Percentiles rank a stretch among this genome's conserved stretches.
phyloP scores from a whole-genome alignment of 2,329 filamentous ascomycete genomes.

The Gremmenia infestans region DNA sequence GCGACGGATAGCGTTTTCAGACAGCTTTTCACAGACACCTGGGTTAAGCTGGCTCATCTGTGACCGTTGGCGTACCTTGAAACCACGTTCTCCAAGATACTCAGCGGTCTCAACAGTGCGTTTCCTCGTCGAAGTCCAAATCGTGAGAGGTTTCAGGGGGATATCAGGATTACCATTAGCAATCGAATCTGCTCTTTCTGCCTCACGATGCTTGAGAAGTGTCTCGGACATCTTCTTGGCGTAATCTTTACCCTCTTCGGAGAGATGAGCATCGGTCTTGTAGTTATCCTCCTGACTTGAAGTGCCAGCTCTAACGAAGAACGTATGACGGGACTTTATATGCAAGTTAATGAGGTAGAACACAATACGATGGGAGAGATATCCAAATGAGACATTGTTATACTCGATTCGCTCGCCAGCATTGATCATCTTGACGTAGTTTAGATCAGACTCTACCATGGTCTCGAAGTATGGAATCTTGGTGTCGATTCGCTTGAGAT shows the following conservation, averaged over 20 bases:
- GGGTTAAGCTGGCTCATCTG: constrained; percentile 98
- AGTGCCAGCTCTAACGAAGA: constrained; percentile 84
- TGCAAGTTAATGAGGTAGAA: constrained; percentile 98
- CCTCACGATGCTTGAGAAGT: constrained; percentile 75
- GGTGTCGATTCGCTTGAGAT: constrained; percentile 81
- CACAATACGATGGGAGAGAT: constrained; percentile 93
- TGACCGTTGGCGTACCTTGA: constrained; percentile 82
- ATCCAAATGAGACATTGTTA: constrained; percentile 96
- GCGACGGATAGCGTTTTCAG: constrained; percentile 72
- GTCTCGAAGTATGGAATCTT: constrained; percentile 96
- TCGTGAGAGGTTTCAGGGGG: constrained; percentile 72
- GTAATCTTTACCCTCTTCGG: constrained; percentile 74
- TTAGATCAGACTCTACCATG: constrained; percentile 89
- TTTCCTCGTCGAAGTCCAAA: constrained; percentile 92
- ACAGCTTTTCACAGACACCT: constrained; percentile 90
- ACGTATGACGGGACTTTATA: constrained; percentile 90
- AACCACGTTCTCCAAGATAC: constrained; percentile 72
- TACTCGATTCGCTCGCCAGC: constrained; percentile 89
- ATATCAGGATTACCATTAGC: constrained; percentile 62
- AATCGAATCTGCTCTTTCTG: constrained; percentile 67
- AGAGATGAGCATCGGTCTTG: constrained; percentile 83
- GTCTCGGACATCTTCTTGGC: constrained; percentile 81
- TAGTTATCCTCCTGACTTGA: constrained; percentile 87
- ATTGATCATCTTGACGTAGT: constrained; percentile 99
- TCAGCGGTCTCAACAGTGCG: constrained; percentile 88